Base-by-base conservation (phyloP, 805 yeast species). In the Metschnikowia similis region DNA sequence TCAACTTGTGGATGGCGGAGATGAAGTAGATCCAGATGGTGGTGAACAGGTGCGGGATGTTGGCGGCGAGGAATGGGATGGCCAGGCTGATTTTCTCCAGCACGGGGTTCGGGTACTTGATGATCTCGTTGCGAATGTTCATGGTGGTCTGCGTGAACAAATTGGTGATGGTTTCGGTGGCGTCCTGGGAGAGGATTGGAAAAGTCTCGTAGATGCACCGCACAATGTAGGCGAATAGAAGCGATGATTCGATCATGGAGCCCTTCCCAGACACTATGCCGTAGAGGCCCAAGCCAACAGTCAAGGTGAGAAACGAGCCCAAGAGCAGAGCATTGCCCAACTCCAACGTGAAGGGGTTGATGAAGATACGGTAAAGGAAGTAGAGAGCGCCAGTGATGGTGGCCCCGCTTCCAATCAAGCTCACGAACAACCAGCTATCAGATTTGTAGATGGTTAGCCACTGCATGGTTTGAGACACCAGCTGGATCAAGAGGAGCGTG, bases 201-300 rank as follows among this genome's bases (percentile, higher is more conserved):
- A 92, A 89, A 3, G 96, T 83, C 63, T 91, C 95, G 66, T 94
- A 94, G 53, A 91, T 82, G 60, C 96, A 89, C 63, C 95, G 87
- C 29, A 94, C 96, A 53, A 92, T 84, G 67, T 94, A 94, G 8
- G 95, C 92, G 63, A 90, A 84, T 60, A 94, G 76, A 50, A 92
- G 70, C 10, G 96, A 86, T 31, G 90, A 80, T 67, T 94, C 99
- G 46, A 91, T 78, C n/a, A 92, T 84, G n/a, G 92, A 84, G 3
- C 97, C 97, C 52, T 80, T 81, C 6, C 85, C 85, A 2, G 92
- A 82, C 17, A 87, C 78, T 32, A 94, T 89, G 1, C 97, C 99
- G 66, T 80, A 89, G 2, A 88, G 65, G 0, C 96, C 89, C 35
- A 94, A 66, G 16, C 88, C 81, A 1, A 82, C 70, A 1, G 94